Base-by-base conservation (phyloP, 257 asterid genomes). In the Penstemon barbatus region DNA sequence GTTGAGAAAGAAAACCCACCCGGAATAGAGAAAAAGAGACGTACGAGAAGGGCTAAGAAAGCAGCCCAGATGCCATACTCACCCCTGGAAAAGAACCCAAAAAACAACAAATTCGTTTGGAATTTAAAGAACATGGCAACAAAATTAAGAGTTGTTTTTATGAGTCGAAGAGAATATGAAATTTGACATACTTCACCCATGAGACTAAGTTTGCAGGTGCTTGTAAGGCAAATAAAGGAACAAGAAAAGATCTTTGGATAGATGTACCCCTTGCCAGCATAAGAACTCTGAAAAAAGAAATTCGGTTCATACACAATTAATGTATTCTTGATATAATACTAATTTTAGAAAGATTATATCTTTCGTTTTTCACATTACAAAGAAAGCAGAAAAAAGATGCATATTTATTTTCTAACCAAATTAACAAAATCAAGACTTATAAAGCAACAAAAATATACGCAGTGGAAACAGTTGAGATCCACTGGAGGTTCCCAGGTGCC, bases 61-160 rank as follows among this genome's bases (percentile, higher is more conserved):
- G 99, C 99, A 75, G 89, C 73, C 99, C 99, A 93, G 56, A 88
- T 58, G 66, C 99, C 99, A 84, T 93, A 88, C 77, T 93, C 96
- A 33, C 97, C 89, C 84, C 99, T 93, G 89, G 62, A 80, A 71
- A 65, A 45, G 13, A 75, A 66, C 70, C 48, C 5, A 58, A 54
- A 55, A 66, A 83, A 33, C 51, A 43, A 43, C 5, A 74, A 63
- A 45, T 8, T 19, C 43, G 53, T 49, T 57, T 59, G 3, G 68
- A 71, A 54, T 9, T 9, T 33, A 61, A 52, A 7, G 41, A 2
- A 36, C 12, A 39, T 5, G 19, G 58, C 33, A 36, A 69, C 58
- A 57, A 25, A 25, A 68, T 51, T 11, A 69, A 45, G 10, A 38
- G 39, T 40, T 7, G 15, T 4, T n/a, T 43, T 8, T 38, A 39